Evolutionary conservation across 331 rosid species (phyloP).

Genomic region (Pyracantha coccinea): DNA sequence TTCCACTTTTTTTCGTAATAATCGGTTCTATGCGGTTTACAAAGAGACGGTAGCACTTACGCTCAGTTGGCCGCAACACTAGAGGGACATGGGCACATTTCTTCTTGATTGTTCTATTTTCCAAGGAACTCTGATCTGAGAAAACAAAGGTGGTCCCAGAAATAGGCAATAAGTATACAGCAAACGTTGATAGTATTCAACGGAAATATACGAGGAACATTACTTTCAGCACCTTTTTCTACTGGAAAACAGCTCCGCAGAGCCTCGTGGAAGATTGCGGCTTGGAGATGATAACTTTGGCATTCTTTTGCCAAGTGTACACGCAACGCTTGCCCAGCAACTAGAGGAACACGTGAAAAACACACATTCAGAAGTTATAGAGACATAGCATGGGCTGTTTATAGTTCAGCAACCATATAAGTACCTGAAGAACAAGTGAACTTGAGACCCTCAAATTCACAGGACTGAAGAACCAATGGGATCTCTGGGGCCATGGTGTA

Average conservation of each 20-base stretch:
- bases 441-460: slow-evolving; percentile 69
- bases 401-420: slow-evolving; percentile 5
- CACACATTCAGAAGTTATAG: slow-evolving; percentile 1
- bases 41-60: slow-evolving; percentile 42
- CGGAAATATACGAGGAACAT: neutral
- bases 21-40: neutral
- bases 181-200: neutral
- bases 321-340: slow-evolving; percentile 49
- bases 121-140: slow-evolving; percentile 39
- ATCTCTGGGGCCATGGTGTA: slow-evolving; percentile 73
- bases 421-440: slow-evolving; percentile 83
- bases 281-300: slow-evolving; percentile 62
- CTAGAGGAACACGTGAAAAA: slow-evolving; percentile 28
- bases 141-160: slow-evolving; percentile 18
- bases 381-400: neutral
- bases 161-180: neutral
- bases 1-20: neutral
- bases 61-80: slow-evolving; percentile 83
- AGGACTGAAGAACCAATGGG: slow-evolving; percentile 84
- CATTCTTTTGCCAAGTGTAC: slow-evolving; percentile 56
- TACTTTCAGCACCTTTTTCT: slow-evolving; percentile 38
- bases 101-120: slow-evolving; percentile 41
- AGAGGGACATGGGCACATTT: slow-evolving; percentile 57
- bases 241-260: slow-evolving; percentile 45
- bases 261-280: slow-evolving; percentile 77